These are phyloP conservation scores for Penicillium brasilianum DNA, from an alignment of 2,329 filamentous ascomycete species.

Conservation along the genomic window DNA sequence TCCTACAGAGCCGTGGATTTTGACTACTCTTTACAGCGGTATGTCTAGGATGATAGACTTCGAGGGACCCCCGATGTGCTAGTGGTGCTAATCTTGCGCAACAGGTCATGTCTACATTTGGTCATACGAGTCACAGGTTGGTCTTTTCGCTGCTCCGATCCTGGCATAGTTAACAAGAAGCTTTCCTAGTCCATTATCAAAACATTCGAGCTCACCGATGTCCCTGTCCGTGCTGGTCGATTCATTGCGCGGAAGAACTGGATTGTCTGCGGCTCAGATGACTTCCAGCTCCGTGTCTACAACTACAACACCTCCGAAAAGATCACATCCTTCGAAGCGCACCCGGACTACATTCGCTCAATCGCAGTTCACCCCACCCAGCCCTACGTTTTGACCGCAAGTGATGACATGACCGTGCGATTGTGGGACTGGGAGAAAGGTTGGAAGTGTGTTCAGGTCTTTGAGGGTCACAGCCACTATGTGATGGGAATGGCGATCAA, in stretches of 20 bases:
- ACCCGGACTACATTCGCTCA: slow-evolving; percentile 97
- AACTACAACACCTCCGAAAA: slow-evolving; percentile 99
- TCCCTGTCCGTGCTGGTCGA: slow-evolving; percentile 92
- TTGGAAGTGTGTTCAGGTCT: slow-evolving; percentile 97
- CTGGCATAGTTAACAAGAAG: slow-evolving; percentile 28
- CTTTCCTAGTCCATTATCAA: slow-evolving; percentile 80
- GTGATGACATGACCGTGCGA: slow-evolving; percentile 98
- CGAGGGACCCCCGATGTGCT: slow-evolving; percentile 27
- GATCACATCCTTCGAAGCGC: slow-evolving; percentile 94
- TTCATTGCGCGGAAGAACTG: slow-evolving; percentile 99
- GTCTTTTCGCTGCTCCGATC: not conserved
- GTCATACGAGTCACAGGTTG: slow-evolving; percentile 91
- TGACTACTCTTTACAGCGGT: slow-evolving; percentile 97
- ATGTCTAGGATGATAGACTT: slow-evolving; percentile 43
- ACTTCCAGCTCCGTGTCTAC: slow-evolving; percentile 88
- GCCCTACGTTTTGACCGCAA: slow-evolving; percentile 93
- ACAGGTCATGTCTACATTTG: slow-evolving; percentile 97
- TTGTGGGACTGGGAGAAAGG: slow-evolving; percentile 98
- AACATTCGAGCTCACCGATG: slow-evolving; percentile 98
- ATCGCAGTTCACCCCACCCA: slow-evolving; percentile 95
- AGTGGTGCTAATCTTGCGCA: slow-evolving; percentile 27
- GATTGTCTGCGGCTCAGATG: slow-evolving; percentile 94
- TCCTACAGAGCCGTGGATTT: slow-evolving; percentile 54
- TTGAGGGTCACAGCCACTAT: slow-evolving; percentile 95
- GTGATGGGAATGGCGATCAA: slow-evolving; percentile 98